Evolutionary conservation across 176 grass and related monocot genomes (phyloP).

Genomic region (Aegilops sharonensis): DNA sequence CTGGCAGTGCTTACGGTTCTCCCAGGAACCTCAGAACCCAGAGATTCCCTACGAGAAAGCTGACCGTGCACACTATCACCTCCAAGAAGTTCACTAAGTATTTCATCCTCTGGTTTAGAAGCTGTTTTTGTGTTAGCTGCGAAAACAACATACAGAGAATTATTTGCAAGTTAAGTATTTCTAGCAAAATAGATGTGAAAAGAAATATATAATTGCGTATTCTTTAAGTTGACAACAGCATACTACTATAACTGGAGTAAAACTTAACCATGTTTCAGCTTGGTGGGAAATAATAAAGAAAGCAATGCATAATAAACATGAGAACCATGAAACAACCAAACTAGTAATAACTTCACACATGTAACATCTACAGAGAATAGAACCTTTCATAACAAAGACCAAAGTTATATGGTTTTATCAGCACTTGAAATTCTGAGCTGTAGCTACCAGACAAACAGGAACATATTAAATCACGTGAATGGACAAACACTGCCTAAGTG

Average conservation of each 20-base stretch:
- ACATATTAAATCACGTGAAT: not conserved
- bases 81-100: conserved; percentile 63
- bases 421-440: conserved; percentile 2
- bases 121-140: conserved; percentile 50
- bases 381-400: not conserved
- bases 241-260: not conserved
- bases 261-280: conserved; percentile 8
- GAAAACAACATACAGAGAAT: conserved; percentile 22
- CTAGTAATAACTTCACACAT: not conserved
- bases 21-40: conserved; percentile 23
- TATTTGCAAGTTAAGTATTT: conserved; percentile 6
- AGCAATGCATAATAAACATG: not conserved
- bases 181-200: not conserved
- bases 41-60: conserved; percentile 37
- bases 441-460: conserved; percentile 10
- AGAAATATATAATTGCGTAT: not conserved
- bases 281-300: not conserved
- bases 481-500: not conserved
- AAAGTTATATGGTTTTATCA: conserved; percentile 3
- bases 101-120: conserved; percentile 60
- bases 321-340: conserved; percentile 16
- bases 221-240: not conserved
- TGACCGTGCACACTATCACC: conserved; percentile 39
- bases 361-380: not conserved
- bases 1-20: conserved; percentile 32